These are phyloP conservation scores for Sphaerulina populicola DNA, from an alignment of 2,329 filamentous ascomycete genomes.

Conservation along the genomic window DNA sequence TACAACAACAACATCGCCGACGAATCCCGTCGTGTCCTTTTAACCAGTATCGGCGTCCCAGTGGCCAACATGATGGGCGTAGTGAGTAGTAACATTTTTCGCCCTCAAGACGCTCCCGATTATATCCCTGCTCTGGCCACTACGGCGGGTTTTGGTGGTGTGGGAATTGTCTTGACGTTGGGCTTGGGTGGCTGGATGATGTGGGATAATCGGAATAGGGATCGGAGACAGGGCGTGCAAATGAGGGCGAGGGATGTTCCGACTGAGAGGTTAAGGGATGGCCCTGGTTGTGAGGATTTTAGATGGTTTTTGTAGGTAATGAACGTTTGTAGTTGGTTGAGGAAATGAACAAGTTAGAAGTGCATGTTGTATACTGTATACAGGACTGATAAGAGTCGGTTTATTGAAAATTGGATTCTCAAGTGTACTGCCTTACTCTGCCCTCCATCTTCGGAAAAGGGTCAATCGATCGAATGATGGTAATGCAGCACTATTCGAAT, in stretches of 20 bases:
- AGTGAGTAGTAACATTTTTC: slow-evolving; percentile 61
- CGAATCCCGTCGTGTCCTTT: slow-evolving; percentile 60
- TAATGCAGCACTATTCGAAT: too few relatives aligned
- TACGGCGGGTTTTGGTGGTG: slow-evolving; percentile 55
- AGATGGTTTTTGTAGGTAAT: slow-evolving; percentile 35
- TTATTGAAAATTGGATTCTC: too few relatives aligned
- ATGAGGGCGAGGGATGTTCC: slow-evolving; percentile 46
- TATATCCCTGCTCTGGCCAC: slow-evolving; percentile 60
- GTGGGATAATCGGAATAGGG: slow-evolving; percentile 54
- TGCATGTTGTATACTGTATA: too few relatives aligned
- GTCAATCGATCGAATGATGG: too few relatives aligned
- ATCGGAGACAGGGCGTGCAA: slow-evolving; percentile 47
- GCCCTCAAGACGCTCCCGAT: slow-evolving; percentile 54
- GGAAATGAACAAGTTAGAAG: too few relatives aligned
- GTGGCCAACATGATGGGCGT: slow-evolving; percentile 70
- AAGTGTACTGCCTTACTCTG: too few relatives aligned
- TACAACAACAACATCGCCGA: slow-evolving; percentile 80
- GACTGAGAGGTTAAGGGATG: slow-evolving; percentile 40
- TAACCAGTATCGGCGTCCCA: slow-evolving; percentile 66
- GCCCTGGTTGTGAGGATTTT: slow-evolving; percentile 38
- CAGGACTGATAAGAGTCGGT: too few relatives aligned
- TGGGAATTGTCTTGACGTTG: slow-evolving; percentile 49
- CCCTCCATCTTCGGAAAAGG: too few relatives aligned
- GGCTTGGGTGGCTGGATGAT: slow-evolving; percentile 57
- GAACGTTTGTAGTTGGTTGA: too few relatives aligned